Evolutionary conservation across 78 protist species (phyloP), one percentile per base, ranked within the genome.

Genomic region (Salpingoeca rosetta): DNA sequence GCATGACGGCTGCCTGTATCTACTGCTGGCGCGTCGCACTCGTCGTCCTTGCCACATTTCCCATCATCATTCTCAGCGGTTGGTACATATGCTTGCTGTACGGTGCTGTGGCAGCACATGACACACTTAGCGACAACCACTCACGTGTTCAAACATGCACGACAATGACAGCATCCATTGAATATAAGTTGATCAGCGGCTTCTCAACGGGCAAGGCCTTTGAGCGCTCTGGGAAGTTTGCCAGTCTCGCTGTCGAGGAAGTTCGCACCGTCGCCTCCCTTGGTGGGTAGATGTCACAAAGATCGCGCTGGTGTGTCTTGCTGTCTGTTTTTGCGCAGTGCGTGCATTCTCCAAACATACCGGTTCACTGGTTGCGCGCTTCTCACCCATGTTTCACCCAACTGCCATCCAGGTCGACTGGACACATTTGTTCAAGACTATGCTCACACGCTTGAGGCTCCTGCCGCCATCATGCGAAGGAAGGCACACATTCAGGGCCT

Each of bases 21-120:
- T 57, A 87, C 3, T 36, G 87, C 42, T 90, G 92, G 92, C 78
- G 83, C 76, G 85, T 94, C 44, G 84, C n/a, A 2, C 88, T 88
- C 28, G 96, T 91, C 1, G 84, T 92, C 12, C 83, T 92, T 37
- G 95, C 94, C 0, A 80, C 90, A 44, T 79, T 91, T 83, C 96
- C 96, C 45, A 76, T 88, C 43, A 80, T 88, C 7, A 89, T 75
- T 26, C 44, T 80, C 17, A 91, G 87, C 10, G 91, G 90, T 36
- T 78, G n/a, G n/a, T n/a, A n/a, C n/a, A n/a, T n/a, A n/a, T n/a
- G n/a, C n/a, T n/a, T n/a, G n/a, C n/a, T n/a, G n/a, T n/a, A n/a
- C n/a, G n/a, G n/a, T n/a, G n/a, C n/a, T n/a, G n/a, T n/a, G n/a
- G n/a, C n/a, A n/a, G n/a, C n/a, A n/a, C n/a, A n/a, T n/a, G n/a